Evolutionary conservation across 306 rosid genomes (phyloP).

Genomic region (Cucurbita maxima): DNA sequence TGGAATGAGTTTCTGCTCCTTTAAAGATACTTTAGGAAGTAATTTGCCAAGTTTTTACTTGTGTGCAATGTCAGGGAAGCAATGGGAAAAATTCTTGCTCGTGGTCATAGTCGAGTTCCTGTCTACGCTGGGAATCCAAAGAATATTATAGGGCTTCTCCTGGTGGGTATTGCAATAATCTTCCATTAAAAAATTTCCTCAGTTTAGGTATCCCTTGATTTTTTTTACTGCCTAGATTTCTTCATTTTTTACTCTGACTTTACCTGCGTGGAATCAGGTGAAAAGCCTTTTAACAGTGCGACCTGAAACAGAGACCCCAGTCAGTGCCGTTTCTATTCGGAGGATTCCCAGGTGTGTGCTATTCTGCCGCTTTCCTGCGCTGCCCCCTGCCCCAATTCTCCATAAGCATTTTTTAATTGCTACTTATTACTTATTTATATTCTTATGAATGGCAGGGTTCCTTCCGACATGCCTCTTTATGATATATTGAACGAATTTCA

Average conservation of each 20-base stretch:
- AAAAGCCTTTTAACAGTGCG: conserved; percentile 93
- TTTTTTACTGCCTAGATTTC: not conserved
- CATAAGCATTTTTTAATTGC: not conserved
- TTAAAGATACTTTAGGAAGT: not conserved
- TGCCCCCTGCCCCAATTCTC: not conserved
- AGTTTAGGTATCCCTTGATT: not conserved
- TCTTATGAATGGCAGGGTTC: conserved; percentile 43
- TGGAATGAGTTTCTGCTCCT: not conserved
- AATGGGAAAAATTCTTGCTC: conserved; percentile 92
- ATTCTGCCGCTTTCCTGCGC: not conserved
- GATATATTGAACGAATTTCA: conserved; percentile 96
- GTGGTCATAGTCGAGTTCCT: conserved; percentile 98
- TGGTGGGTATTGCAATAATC: conserved; percentile 20
- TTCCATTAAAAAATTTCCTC: not conserved
- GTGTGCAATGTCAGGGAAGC: conserved; percentile 53
- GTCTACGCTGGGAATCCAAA: conserved; percentile 84
- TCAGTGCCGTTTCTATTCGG: conserved; percentile 81
- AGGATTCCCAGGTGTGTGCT: conserved; percentile 76
- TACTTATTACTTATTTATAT: not conserved
- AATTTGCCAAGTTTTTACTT: not conserved
- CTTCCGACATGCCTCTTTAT: conserved; percentile 93
- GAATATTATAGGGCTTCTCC: conserved; percentile 81
- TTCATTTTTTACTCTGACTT: conserved; percentile 3
- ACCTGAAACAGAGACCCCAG: conserved; percentile 96
- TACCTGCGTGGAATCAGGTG: conserved; percentile 33